Percentiles rank a stretch among this genome's conserved stretches.
Conservation (phyloP, 371 early-diverging fungal species). For the Umbelopsis sp. region DNA sequence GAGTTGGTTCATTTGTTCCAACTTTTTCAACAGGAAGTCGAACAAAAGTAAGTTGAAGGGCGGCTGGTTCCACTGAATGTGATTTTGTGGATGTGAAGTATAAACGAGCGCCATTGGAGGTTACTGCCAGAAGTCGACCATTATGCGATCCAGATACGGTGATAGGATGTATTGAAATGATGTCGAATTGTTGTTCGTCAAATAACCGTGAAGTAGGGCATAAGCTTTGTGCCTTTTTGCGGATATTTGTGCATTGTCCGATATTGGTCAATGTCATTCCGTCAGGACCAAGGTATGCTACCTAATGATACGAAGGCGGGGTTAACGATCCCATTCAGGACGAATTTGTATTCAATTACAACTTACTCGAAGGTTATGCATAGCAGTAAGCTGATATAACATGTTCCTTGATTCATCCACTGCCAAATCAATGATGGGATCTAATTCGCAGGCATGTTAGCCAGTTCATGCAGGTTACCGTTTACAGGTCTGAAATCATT, state of each 20-base stretch:
- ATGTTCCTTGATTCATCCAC: constrained; percentile 64
- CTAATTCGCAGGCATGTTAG: constrained; percentile 25
- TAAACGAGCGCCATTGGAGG: constrained; percentile 70
- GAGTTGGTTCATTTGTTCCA: constrained; percentile 29
- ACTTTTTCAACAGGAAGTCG: constrained; percentile 51
- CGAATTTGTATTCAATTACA: not conserved
- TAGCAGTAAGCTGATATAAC: constrained; percentile 59
- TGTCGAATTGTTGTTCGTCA: constrained; percentile 46
- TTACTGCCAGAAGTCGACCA: constrained; percentile 73
- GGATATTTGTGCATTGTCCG: constrained; percentile 28
- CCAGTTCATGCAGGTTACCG: not conserved
- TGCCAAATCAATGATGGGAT: constrained; percentile 60
- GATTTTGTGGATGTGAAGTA: constrained; percentile 62
- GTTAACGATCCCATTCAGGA: not conserved
- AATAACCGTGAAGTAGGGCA: constrained; percentile 42
- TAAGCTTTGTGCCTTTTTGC: constrained; percentile 40
- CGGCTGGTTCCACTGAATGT: constrained; percentile 35
- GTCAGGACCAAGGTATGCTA: constrained; percentile 42
- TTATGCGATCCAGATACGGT: constrained; percentile 56
- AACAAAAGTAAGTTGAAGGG: constrained; percentile 67
- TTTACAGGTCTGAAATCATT: constrained; percentile 16
- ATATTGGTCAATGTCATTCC: constrained; percentile 27
- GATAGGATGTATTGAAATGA: constrained; percentile 71
- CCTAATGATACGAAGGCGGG: constrained; percentile 40
- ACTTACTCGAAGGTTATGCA: constrained; percentile 61